Percentiles rank a stretch among this genome's conserved stretches.
These are phyloP conservation scores for Alternaria sp. DNA, from an alignment of 2,329 filamentous ascomycete genomes.

Conservation along the genomic window DNA sequence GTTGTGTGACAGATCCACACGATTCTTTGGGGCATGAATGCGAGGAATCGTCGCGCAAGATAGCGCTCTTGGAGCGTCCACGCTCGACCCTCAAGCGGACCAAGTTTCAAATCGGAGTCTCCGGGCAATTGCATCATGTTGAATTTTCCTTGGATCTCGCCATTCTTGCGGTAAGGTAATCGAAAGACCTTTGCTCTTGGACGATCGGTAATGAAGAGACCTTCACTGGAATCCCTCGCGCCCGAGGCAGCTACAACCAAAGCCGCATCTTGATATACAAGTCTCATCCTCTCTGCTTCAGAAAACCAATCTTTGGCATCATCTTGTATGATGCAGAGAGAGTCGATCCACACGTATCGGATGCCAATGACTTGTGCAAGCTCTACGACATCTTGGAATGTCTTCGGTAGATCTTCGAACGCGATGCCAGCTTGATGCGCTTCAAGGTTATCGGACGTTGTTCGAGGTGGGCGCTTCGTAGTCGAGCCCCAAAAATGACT, in stretches of 20 bases:
- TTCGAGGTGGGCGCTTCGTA: fast-evolving
- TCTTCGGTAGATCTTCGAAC: not conserved
- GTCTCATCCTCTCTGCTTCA: fast-evolving
- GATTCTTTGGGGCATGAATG: too few species aligned
- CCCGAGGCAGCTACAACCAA: fast-evolving
- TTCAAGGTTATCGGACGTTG: fast-evolving
- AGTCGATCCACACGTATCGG: not conserved
- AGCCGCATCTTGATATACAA: not conserved
- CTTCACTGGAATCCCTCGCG: not conserved
- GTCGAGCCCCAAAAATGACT: not conserved
- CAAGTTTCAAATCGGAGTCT: not conserved
- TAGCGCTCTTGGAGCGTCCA: not conserved
- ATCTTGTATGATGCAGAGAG: not conserved
- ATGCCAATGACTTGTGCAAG: fast-evolving
- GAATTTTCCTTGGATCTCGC: not conserved
- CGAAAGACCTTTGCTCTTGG: fast-evolving
- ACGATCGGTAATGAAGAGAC: not conserved
- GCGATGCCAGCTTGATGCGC: fast-evolving
- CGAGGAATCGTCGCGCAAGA: not conserved
- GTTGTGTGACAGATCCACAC: too few species aligned
- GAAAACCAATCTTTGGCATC: fast-evolving
- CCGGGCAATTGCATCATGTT: not conserved
- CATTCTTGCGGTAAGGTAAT: not conserved
- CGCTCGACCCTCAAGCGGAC: not conserved
- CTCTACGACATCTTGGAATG: not conserved